Evolutionary conservation across 495 filamentous ascomycete genomes (phyloP), one percentile per base, ranked within the genome.

Genomic region (Penicillium antarcticum): DNA sequence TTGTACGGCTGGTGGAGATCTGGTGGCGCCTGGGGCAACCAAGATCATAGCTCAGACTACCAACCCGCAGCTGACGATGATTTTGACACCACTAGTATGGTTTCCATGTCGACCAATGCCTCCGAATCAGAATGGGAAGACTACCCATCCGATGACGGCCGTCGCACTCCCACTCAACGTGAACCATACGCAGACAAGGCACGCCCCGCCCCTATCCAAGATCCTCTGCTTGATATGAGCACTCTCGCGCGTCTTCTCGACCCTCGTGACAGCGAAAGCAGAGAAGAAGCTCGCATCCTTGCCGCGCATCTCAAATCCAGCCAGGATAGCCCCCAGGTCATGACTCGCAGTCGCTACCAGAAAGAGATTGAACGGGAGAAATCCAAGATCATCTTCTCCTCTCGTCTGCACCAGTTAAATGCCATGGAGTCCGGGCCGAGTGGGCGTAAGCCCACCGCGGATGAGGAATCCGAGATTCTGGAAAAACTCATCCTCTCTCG

Each of bases 201-300:
- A 53, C 56, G 70, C 11, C 84, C 86, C 5, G 26, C 7, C 1
- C 84, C 86, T 0, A 54, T 80, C 6, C 59, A 72, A 11, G 88
- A 92, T 47, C 75, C 78, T 5, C 73, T 82, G 11, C 70, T 91
- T n/a, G 83, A 86, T 43, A 72, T 86, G 33, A 61, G 72, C 21
- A 82, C 85, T 43, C 79, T 98, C 10, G 87, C 92, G 7, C 77
- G 80, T n/a, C 82, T 97, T 0, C 84, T 98, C 2, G 80, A 95
- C 58, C 95, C 95, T 0, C 82, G 83, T 41, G 87, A 81, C 35
- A 75, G 82, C 0, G 87, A 92, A 48, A 86, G 92, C 46, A 80
- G 84, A 33, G 80, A 88, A 32, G 88, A 96, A 66, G 94, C 95
- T 2, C 80, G 81, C 26, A 79, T 92, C 9, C 79, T 97, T 2